Conservation (phyloP, 352 stramenopile species). For the Pythium sp. region DNA sequence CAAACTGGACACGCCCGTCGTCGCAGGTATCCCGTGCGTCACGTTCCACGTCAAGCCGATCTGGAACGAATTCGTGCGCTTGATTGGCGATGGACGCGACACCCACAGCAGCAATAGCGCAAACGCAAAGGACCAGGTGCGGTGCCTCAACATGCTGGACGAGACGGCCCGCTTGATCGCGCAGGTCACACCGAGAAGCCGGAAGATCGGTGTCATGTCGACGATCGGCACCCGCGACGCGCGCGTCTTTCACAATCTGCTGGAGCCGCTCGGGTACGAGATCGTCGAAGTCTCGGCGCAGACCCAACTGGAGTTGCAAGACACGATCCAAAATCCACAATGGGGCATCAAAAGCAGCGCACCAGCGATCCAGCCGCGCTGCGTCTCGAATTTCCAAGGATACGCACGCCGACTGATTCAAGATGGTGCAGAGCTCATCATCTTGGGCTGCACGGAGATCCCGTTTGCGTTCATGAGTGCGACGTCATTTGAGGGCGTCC, state of each 20-base stretch:
- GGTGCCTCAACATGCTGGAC: slow-evolving; percentile 44
- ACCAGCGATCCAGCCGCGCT: slow-evolving; percentile 30
- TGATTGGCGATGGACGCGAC: background rate
- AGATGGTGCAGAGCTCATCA: slow-evolving; percentile 34
- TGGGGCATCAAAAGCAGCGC: slow-evolving; percentile 60
- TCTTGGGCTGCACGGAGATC: slow-evolving; percentile 56
- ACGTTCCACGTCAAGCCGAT: slow-evolving; percentile 50
- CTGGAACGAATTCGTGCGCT: slow-evolving; percentile 35
- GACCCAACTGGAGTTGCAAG: slow-evolving; percentile 39
- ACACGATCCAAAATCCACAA: slow-evolving; percentile 45
- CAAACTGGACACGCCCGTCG: slow-evolving; percentile 27
- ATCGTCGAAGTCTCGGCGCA: slow-evolving; percentile 34
- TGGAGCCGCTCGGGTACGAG: slow-evolving; percentile 37
- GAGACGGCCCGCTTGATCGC: slow-evolving; percentile 36
- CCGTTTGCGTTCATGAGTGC: slow-evolving; percentile 37
- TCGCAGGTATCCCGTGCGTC: slow-evolving; percentile 46
- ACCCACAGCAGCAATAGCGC: background rate
- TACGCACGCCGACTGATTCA: slow-evolving; percentile 34
- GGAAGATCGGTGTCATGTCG: slow-evolving; percentile 38
- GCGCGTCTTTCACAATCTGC: slow-evolving; percentile 37
- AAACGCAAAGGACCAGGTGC: slow-evolving; percentile 11
- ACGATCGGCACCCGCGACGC: slow-evolving; percentile 39
- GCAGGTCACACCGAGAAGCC: slow-evolving; percentile 24
- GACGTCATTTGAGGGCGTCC: slow-evolving; percentile 30
- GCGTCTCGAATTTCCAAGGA: slow-evolving; percentile 37